Evolutionary conservation across 2,329 filamentous ascomycete species (phyloP).

Genomic region (Berkeleyomyces basicola): DNA sequence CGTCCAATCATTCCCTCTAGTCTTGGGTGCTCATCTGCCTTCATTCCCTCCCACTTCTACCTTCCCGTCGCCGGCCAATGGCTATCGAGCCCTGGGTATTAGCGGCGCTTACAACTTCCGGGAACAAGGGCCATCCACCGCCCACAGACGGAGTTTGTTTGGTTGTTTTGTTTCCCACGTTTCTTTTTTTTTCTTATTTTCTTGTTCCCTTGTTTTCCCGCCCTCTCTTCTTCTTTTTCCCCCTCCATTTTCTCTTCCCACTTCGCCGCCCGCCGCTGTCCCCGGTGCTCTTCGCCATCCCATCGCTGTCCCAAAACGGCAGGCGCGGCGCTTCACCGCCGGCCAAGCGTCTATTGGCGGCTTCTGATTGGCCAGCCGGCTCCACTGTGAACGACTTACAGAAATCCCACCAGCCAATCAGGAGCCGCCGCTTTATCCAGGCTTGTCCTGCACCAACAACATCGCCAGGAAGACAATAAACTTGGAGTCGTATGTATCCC

Average conservation of each 20-base stretch:
- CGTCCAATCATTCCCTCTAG: background rate
- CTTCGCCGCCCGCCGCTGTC: background rate
- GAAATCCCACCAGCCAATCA: conserved; percentile 2
- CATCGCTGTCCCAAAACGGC: background rate
- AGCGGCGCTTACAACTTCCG: background rate
- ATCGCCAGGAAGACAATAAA: no score
- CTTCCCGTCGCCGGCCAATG: background rate
- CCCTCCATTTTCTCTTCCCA: background rate
- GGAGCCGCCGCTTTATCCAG: background rate
- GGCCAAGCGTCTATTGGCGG: conserved; percentile 22
- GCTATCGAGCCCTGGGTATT: background rate
- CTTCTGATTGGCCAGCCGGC: background rate
- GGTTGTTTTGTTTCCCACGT: background rate
- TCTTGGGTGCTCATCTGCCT: background rate
- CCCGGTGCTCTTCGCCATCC: background rate
- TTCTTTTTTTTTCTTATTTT: background rate
- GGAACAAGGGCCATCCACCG: background rate
- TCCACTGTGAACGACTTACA: conserved; percentile 2
- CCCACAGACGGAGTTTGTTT: background rate
- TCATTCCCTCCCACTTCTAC: background rate
- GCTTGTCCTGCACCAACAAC: background rate
- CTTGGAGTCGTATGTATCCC: no score
- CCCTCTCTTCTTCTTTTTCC: background rate
- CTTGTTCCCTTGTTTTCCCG: conserved; percentile 11
- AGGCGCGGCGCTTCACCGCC: background rate